phyloP scores from a whole-genome alignment of 1,139 yeast species.

The Yamadazyma spencermartinsiae region DNA sequence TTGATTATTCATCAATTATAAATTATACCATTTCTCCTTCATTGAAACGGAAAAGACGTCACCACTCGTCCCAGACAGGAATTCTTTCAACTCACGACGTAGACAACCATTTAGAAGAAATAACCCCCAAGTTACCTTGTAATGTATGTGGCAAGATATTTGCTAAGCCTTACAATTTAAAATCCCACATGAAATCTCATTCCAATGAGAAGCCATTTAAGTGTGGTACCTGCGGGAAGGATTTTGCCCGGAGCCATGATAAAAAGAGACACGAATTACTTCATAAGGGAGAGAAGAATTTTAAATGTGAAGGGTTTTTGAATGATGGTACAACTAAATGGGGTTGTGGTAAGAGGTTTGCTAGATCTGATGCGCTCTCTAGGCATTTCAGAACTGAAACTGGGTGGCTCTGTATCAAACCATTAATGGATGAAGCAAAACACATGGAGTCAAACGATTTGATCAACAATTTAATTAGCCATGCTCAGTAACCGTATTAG shows the following conservation, averaged over 20 bases:
- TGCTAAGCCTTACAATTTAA: slow-evolving; percentile 55
- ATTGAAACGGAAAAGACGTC: slow-evolving; percentile 34
- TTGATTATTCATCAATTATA: slow-evolving; percentile 41
- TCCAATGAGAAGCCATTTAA: slow-evolving; percentile 55
- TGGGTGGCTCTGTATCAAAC: slow-evolving; percentile 57
- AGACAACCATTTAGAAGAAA: slow-evolving; percentile 2
- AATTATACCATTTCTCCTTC: slow-evolving; percentile 39
- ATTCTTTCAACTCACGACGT: not conserved
- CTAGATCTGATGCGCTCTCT: slow-evolving; percentile 57
- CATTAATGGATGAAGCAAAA: slow-evolving; percentile 53
- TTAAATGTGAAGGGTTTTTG: slow-evolving; percentile 54
- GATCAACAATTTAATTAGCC: slow-evolving; percentile 9
- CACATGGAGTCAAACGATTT: slow-evolving; percentile 19
- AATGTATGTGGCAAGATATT: slow-evolving; percentile 50
- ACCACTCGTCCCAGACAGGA: slow-evolving; percentile 6
- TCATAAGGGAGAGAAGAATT: slow-evolving; percentile 56
- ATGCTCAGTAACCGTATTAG: too few species aligned
- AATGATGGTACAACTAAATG: slow-evolving; percentile 52
- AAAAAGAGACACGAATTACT: slow-evolving; percentile 55
- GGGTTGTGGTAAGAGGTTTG: slow-evolving; percentile 63
- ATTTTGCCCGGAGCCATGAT: slow-evolving; percentile 59
- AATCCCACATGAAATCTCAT: slow-evolving; percentile 58
- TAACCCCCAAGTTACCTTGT: slow-evolving; percentile 35
- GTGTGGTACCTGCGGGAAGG: slow-evolving; percentile 48
- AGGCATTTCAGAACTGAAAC: slow-evolving; percentile 61